phyloP scores from a whole-genome alignment of 805 yeast species.

The Cyberlindnera euphorbiiphila region DNA sequence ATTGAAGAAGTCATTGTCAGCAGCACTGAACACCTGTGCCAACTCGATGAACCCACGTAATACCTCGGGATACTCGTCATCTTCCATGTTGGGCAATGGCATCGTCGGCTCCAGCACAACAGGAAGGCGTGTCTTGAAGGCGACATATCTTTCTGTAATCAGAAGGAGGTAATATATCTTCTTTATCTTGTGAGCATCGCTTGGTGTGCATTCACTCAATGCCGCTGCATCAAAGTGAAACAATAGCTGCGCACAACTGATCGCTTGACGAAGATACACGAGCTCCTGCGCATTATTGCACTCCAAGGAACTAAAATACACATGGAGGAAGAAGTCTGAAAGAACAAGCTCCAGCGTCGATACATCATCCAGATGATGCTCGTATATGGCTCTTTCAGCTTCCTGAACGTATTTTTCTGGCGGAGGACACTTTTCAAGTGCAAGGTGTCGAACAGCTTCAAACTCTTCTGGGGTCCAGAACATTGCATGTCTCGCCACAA shows the following conservation, averaged over 20 bases:
- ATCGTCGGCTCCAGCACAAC: constrained; percentile 22
- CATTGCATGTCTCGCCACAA: constrained; percentile 17
- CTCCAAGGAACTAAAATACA: constrained; percentile 15
- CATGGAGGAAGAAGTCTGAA: constrained; percentile 19
- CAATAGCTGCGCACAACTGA: constrained; percentile 22
- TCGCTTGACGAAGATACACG: constrained; percentile 22
- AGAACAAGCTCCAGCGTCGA: constrained; percentile 15
- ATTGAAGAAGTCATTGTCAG: constrained; percentile 22
- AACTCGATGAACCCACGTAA: constrained; percentile 23
- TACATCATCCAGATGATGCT: constrained; percentile 12
- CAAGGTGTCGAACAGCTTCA: constrained; percentile 6
- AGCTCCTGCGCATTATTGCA: constrained; percentile 12
- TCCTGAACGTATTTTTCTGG: constrained; percentile 18
- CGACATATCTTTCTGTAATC: constrained; percentile 23
- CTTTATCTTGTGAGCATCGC: constrained; percentile 20
- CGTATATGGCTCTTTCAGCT: constrained; percentile 17
- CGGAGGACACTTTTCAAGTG: constrained; percentile 16
- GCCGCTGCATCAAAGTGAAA: constrained; percentile 15
- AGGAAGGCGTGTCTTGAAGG: constrained; percentile 20
- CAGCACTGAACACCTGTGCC: constrained; percentile 22
- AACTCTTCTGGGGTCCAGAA: constrained; percentile 20
- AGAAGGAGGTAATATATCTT: constrained; percentile 23
- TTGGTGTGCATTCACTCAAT: constrained; percentile 8
- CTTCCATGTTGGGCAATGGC: constrained; percentile 21
- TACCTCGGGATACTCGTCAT: constrained; percentile 25